Percentiles rank a stretch among this genome's conserved stretches.
Conservation (phyloP, 306 rosid genomes). For the Carpinus fangiana region DNA sequence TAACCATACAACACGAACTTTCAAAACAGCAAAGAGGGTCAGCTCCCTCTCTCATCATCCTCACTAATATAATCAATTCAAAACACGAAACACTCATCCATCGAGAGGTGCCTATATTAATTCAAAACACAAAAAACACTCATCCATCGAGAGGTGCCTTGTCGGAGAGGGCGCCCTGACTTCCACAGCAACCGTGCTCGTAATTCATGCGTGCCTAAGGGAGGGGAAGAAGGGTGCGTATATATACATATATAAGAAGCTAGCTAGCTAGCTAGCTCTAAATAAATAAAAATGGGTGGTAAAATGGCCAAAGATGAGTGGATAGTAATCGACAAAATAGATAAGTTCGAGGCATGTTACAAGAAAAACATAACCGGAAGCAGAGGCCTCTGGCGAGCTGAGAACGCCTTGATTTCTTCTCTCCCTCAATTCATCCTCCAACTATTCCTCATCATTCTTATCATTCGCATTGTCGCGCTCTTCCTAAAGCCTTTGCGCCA, state of each 20-base stretch:
- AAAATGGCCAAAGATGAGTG: neutral
- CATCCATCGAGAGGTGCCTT: too few species aligned
- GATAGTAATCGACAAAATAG: neutral
- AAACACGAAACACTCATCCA: too few species aligned
- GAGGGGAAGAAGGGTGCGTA: too few species aligned
- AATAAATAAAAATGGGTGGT: neutral
- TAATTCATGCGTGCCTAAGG: too few species aligned
- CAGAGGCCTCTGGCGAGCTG: conserved; percentile 33
- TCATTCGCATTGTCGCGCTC: conserved; percentile 23
- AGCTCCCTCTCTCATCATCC: neutral
- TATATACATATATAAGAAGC: too few species aligned
- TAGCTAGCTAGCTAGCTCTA: neutral
- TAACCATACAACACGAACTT: neutral
- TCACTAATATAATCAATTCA: too few species aligned
- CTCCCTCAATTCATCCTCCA: conserved; percentile 28
- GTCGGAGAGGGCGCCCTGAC: too few species aligned
- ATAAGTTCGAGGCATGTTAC: conserved; percentile 17
- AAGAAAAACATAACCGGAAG: conserved; percentile 4
- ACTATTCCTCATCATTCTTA: conserved; percentile 21
- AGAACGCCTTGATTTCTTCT: conserved; percentile 16
- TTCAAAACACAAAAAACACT: too few species aligned
- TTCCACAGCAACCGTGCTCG: too few species aligned
- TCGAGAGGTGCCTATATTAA: too few species aligned
- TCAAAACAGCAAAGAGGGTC: neutral
- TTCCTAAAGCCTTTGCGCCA: conserved; percentile 32